Evolutionary conservation across 345 rosid species (phyloP).

Genomic region (Syzygium aromaticum): DNA sequence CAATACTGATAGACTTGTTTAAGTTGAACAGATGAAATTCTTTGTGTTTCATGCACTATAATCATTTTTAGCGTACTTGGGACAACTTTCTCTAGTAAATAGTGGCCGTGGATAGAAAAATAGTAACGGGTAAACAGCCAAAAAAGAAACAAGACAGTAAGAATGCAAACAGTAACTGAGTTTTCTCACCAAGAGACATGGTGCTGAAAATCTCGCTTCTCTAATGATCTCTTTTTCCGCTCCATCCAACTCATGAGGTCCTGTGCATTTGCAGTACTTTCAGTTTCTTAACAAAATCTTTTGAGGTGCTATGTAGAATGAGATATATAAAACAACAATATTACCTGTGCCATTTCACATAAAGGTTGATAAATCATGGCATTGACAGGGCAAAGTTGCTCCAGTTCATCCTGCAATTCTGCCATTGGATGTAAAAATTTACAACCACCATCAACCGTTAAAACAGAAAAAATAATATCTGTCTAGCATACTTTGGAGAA

Average conservation of each 20-base stretch:
- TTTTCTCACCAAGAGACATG: constrained; percentile 59
- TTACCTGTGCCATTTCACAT: constrained; percentile 69
- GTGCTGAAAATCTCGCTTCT: constrained; percentile 75
- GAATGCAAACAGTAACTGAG: background rate
- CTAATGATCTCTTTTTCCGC: constrained; percentile 42
- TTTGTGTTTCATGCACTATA: background rate
- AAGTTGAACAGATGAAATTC: background rate
- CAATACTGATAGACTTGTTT: background rate
- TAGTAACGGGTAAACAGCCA: background rate
- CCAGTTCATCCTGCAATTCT: constrained; percentile 80
- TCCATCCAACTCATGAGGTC: constrained; percentile 75
- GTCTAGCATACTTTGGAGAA: constrained; percentile 52
- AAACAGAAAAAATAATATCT: background rate
- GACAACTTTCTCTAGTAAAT: background rate
- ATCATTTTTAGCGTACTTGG: background rate
- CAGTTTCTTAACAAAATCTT: constrained; percentile 2
- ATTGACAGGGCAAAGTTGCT: constrained; percentile 37
- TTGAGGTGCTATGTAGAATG: background rate
- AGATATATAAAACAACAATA: background rate
- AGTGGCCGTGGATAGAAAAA: background rate
- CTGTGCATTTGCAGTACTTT: constrained; percentile 22
- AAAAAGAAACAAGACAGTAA: background rate
- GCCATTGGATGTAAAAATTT: constrained; percentile 8
- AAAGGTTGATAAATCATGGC: constrained; percentile 66
- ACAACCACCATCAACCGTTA: constrained; percentile 11